phyloP scores from a whole-genome alignment of 2,329 filamentous ascomycete species.

The Rhynchosporium agropyri region DNA sequence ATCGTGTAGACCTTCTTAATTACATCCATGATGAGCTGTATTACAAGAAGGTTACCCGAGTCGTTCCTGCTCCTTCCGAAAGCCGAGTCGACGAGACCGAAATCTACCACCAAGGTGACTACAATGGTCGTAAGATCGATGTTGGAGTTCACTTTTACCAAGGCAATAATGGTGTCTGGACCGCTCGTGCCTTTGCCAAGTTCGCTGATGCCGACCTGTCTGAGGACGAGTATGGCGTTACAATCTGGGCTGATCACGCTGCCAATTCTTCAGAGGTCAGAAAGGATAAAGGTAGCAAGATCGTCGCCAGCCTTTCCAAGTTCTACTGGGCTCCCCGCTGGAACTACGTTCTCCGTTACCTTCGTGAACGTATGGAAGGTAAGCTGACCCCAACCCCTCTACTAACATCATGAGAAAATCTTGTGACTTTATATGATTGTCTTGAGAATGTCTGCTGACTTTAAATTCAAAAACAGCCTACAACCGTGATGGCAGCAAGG shows the following conservation, averaged over 20 bases:
- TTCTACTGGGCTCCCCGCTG: slow-evolving; percentile 27
- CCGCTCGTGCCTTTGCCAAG: slow-evolving; percentile 16
- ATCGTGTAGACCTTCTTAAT: slow-evolving; percentile 15
- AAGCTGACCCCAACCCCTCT: neutral
- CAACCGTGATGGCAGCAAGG: slow-evolving; percentile 15
- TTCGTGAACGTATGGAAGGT: slow-evolving; percentile 16
- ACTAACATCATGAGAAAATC: neutral
- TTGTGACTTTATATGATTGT: neutral
- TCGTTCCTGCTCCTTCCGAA: neutral
- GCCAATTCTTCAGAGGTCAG: slow-evolving; percentile 16
- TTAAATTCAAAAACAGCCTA: slow-evolving; percentile 5
- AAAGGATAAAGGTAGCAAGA: slow-evolving; percentile 17
- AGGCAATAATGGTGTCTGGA: neutral
- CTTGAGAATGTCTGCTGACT: neutral
- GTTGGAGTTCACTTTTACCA: slow-evolving; percentile 19
- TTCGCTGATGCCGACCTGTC: neutral
- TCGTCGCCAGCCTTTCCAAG: slow-evolving; percentile 9
- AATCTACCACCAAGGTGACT: slow-evolving; percentile 10
- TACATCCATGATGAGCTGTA: slow-evolving; percentile 19
- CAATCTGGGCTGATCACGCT: slow-evolving; percentile 7
- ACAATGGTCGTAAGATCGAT: slow-evolving; percentile 11
- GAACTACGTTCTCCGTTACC: slow-evolving; percentile 21
- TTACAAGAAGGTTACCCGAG: neutral
- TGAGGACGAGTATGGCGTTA: neutral
- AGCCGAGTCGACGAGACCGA: slow-evolving; percentile 6